These are phyloP conservation scores for Exophiala aquamarina DNA, from an alignment of 2,329 filamentous ascomycete genomes.

Conservation along the genomic window DNA sequence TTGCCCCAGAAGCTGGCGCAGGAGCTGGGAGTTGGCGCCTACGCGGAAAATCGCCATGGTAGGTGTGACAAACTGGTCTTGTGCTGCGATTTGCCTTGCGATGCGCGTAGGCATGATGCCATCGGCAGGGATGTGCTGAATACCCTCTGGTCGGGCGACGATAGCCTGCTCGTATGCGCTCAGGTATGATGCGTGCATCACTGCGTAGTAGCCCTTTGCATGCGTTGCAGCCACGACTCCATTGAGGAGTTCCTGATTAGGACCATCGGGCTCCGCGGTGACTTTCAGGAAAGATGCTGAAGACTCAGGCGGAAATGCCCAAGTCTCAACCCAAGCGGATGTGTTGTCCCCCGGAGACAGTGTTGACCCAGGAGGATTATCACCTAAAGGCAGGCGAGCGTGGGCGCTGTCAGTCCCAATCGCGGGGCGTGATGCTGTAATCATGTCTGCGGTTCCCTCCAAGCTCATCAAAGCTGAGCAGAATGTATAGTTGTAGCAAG, in stretches of 20 bases:
- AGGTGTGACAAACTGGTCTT: neutral
- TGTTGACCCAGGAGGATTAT: too few species aligned
- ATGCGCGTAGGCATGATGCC: neutral
- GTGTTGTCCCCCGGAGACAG: too few species aligned
- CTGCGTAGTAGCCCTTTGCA: neutral
- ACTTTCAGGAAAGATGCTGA: too few species aligned
- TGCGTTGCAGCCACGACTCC: neutral
- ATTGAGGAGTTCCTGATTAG: neutral
- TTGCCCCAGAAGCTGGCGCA: too few species aligned
- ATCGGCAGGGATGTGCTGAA: neutral
- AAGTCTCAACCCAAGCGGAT: too few species aligned
- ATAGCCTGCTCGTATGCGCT: neutral
- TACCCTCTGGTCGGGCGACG: neutral
- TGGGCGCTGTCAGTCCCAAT: too few species aligned
- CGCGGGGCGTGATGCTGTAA: neutral
- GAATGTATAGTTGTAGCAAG: slow-evolving; percentile 1
- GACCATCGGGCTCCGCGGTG: neutral
- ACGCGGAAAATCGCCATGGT: neutral
- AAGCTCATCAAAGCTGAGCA: neutral
- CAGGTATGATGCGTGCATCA: neutral
- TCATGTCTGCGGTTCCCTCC: neutral
- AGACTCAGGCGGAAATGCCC: too few species aligned
- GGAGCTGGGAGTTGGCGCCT: too few species aligned
- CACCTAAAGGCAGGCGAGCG: too few species aligned
- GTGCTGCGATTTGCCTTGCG: neutral